Conservation (phyloP, 2,329 filamentous ascomycete species). For the Emergomyces orientalis region DNA sequence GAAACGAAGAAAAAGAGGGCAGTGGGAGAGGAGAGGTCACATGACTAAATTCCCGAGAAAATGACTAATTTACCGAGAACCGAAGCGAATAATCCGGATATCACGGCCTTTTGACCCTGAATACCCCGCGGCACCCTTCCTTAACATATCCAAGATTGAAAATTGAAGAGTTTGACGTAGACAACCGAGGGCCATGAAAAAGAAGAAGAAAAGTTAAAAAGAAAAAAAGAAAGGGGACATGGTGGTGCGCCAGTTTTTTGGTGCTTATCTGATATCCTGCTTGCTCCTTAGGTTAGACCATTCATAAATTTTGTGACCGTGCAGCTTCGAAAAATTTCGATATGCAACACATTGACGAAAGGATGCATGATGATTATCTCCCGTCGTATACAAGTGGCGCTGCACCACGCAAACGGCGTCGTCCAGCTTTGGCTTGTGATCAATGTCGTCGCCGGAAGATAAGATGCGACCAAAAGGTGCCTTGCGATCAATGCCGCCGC, state of each 20-base stretch:
- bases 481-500: background rate
- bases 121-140: background rate
- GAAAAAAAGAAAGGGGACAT: background rate
- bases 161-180: background rate
- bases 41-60: background rate
- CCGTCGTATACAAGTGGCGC: background rate
- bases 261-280: background rate
- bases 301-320: too few species aligned
- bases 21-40: too few species aligned
- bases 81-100: background rate
- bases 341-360: background rate
- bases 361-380: background rate
- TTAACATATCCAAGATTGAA: background rate
- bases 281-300: background rate
- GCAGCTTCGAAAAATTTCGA: background rate
- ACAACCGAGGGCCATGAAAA: too few species aligned
- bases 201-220: background rate
- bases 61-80: background rate
- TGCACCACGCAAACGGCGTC: constrained; percentile 1
- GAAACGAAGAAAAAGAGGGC: background rate
- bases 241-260: background rate
- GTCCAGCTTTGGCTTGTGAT: constrained; percentile 7
- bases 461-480: constrained; percentile 7
- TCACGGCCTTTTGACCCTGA: background rate
- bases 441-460: constrained; percentile 6